Evolutionary conservation across 352 stramenopile species (phyloP).

Genomic region (Phytophthora pisi): DNA sequence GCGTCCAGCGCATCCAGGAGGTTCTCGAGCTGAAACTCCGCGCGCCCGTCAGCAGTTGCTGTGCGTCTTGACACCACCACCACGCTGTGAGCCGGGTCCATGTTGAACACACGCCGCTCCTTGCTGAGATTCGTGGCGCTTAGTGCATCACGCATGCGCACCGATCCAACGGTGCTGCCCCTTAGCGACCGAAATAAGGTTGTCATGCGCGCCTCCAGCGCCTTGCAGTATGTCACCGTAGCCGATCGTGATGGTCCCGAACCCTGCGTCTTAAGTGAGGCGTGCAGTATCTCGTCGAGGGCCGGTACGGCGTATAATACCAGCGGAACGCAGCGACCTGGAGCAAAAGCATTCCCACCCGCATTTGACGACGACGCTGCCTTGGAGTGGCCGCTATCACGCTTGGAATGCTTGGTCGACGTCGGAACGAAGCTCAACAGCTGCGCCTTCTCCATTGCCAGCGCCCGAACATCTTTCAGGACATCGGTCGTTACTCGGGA

Average conservation of each 20-base stretch:
- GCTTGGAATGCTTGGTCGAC: conserved; percentile 49
- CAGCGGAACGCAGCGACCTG: conserved; percentile 70
- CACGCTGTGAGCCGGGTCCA: conserved; percentile 73
- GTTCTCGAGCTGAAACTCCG: conserved; percentile 45
- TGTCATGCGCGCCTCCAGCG: conserved; percentile 58
- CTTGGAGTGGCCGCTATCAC: conserved; percentile 29
- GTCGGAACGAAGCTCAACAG: conserved; percentile 41
- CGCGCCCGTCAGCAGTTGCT: conserved; percentile 32
- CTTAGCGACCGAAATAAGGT: conserved; percentile 62
- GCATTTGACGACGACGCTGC: conserved; percentile 16
- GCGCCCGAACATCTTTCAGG: conserved; percentile 51
- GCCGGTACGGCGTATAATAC: conserved; percentile 69
- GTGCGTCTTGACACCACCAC: conserved; percentile 56
- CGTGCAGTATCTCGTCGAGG: conserved; percentile 48
- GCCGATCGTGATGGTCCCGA: conserved; percentile 47
- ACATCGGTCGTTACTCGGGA: conserved; percentile 46
- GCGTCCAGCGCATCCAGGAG: conserved; percentile 52
- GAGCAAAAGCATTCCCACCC: conserved; percentile 48
- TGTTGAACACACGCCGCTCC: conserved; percentile 67
- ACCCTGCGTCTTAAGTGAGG: conserved; percentile 32
- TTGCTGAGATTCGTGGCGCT: conserved; percentile 62
- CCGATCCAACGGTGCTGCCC: conserved; percentile 52
- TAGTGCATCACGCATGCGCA: conserved; percentile 63
- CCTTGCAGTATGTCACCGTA: conserved; percentile 62
- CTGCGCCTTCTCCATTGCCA: conserved; percentile 65